These are phyloP conservation scores for Spathaspora girioi DNA, from an alignment of 805 yeast species.

Conservation along the genomic window DNA sequence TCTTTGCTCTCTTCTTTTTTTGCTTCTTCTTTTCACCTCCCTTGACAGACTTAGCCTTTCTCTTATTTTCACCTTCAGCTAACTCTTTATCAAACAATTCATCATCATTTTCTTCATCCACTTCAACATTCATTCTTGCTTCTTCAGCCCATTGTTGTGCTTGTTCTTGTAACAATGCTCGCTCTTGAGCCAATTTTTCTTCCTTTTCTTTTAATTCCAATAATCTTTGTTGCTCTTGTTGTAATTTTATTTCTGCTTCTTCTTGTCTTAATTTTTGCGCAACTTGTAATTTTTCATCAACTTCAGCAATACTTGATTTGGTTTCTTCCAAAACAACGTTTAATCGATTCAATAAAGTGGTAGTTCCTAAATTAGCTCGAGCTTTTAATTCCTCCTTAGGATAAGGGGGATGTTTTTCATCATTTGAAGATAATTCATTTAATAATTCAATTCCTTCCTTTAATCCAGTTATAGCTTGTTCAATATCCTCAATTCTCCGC, in stretches of 20 bases:
- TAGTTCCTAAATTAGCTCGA: constrained; percentile 81
- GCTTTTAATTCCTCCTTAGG: constrained; percentile 76
- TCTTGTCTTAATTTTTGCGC: constrained; percentile 67
- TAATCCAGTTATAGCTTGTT: constrained; percentile 52
- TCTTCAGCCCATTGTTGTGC: constrained; percentile 49
- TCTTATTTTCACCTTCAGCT: constrained; percentile 39
- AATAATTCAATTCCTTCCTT: constrained; percentile 59
- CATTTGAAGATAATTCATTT: constrained; percentile 51
- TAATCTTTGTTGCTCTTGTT: constrained; percentile 35
- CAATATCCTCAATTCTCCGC: constrained; percentile 62
- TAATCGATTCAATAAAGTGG: constrained; percentile 69
- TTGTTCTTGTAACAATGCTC: constrained; percentile 48
- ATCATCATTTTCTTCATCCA: constrained; percentile 37
- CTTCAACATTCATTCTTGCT: constrained; percentile 30
- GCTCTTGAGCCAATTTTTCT: constrained; percentile 42
- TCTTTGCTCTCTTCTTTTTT: constrained; percentile 24
- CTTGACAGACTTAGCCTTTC: constrained; percentile 18
- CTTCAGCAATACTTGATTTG: constrained; percentile 54
- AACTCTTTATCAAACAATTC: constrained; percentile 36
- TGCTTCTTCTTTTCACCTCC: constrained; percentile 20
- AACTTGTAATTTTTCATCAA: constrained; percentile 60
- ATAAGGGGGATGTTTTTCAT: constrained; percentile 64
- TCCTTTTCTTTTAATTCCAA: constrained; percentile 45
- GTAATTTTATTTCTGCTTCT: constrained; percentile 39
- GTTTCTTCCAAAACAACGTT: constrained; percentile 72